Conservation (phyloP, 176 grass and related monocot species). For the Hordeum vulgare region DNA sequence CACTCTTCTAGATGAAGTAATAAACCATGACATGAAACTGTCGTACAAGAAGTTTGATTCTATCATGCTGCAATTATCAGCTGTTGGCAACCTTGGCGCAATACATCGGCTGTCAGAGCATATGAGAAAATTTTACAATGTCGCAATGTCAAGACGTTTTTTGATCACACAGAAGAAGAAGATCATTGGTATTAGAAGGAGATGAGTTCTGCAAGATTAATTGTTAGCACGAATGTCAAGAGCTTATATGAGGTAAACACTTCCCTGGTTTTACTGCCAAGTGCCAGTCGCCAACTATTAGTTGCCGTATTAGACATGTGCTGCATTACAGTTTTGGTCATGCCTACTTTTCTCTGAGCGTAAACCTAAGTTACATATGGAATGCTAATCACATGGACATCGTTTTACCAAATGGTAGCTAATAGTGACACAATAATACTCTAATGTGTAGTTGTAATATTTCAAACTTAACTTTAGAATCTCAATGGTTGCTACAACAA, state of each 20-base stretch:
- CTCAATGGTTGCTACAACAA: not conserved
- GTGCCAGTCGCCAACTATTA: not conserved
- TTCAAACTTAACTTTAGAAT: not conserved
- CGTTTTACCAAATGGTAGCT: not conserved
- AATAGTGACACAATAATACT: not conserved
- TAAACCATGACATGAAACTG: slow-evolving; percentile 63
- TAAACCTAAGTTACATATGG: not conserved
- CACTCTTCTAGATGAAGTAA: slow-evolving; percentile 69
- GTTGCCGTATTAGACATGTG: not conserved
- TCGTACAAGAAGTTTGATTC: slow-evolving; percentile 72
- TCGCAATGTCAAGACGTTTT: slow-evolving; percentile 81
- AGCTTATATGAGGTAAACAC: slow-evolving; percentile 5
- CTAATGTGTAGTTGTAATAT: not conserved
- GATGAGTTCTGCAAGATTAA: slow-evolving; percentile 8
- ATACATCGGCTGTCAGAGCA: slow-evolving; percentile 86
- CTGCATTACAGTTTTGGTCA: not conserved
- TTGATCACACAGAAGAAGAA: slow-evolving; percentile 86
- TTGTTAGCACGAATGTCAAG: not conserved
- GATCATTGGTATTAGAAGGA: slow-evolving; percentile 66
- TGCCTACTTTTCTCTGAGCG: not conserved
- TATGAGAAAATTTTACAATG: slow-evolving; percentile 93
- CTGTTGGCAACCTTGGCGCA: slow-evolving; percentile 50
- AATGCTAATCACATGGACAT: not conserved
- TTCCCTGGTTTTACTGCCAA: slow-evolving; percentile 3
- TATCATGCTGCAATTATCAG: slow-evolving; percentile 64